Percentiles rank a stretch among this genome's conserved stretches.
Conservation (phyloP, 2,329 filamentous ascomycete species). For the Venturia effusa region DNA sequence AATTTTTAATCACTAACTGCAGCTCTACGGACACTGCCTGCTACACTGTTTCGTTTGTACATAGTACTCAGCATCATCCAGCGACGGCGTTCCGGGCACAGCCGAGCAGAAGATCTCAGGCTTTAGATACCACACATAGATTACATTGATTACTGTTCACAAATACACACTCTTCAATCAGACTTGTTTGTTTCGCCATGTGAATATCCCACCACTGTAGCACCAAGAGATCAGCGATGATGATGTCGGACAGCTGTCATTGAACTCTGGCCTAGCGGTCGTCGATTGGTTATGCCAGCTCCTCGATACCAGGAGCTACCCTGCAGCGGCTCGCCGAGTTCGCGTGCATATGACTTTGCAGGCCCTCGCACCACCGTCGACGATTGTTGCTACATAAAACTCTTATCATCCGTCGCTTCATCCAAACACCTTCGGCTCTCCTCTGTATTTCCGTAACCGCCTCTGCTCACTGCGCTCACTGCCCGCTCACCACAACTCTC, state of each 20-base stretch:
- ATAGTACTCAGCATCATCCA: neutral
- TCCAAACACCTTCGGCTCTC: neutral
- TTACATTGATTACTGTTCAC: neutral
- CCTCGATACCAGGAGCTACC: neutral
- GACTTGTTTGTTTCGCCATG: neutral
- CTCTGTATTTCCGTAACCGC: conserved; percentile 3
- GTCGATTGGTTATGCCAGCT: neutral
- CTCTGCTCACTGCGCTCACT: no score
- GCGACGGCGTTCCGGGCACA: conserved; percentile 2
- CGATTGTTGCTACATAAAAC: conserved; percentile 1
- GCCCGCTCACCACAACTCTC: neutral
- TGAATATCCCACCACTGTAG: neutral
- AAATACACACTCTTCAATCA: neutral
- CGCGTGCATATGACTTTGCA: neutral
- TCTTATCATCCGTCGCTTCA: neutral
- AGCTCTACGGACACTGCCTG: conserved; percentile 6
- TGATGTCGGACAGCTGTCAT: neutral
- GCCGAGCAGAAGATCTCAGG: conserved; percentile 1
- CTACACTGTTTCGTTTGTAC: neutral
- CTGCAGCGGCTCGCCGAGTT: neutral
- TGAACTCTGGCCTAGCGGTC: neutral
- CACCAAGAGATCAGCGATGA: neutral
- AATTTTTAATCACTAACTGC: conserved; percentile 6
- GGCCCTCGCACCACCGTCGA: neutral
- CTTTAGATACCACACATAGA: conserved; percentile 6